These are phyloP conservation scores for Umbellularia californica DNA, from an alignment of 164 flowering plant species.

Conservation along the genomic window DNA sequence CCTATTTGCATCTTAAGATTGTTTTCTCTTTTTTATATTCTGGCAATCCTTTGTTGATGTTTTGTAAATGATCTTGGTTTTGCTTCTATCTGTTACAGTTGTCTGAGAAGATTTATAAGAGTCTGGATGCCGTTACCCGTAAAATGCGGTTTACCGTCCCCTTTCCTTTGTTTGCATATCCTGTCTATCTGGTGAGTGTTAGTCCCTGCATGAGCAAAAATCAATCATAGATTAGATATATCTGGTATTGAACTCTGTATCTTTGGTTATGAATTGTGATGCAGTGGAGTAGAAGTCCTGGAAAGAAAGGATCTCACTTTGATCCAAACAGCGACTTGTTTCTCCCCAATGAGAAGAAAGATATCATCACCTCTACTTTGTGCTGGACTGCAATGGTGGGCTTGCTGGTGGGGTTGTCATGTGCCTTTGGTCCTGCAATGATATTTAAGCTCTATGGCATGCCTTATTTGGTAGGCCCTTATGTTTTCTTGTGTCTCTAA, in stretches of 20 bases:
- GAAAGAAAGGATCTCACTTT: constrained; percentile 90
- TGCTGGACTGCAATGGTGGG: constrained; percentile 84
- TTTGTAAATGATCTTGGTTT: neutral
- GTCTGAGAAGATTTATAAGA: constrained; percentile 51
- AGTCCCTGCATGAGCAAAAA: neutral
- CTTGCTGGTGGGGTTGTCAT: constrained; percentile 49
- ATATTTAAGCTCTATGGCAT: constrained; percentile 75
- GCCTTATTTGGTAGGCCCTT: constrained; percentile 65
- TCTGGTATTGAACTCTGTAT: neutral
- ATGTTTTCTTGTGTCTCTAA: neutral
- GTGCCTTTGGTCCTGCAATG: constrained; percentile 61
- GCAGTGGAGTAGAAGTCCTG: constrained; percentile 90
- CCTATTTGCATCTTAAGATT: neutral
- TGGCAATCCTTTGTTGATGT: neutral
- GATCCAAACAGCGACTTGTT: constrained; percentile 78
- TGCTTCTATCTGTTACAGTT: constrained; percentile 31
- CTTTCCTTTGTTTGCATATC: constrained; percentile 69
- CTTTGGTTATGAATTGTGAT: neutral
- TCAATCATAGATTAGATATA: neutral
- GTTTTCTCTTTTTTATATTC: neutral
- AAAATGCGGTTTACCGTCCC: constrained; percentile 50
- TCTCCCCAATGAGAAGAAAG: constrained; percentile 58
- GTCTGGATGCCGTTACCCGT: constrained; percentile 33
- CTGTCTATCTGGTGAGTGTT: constrained; percentile 59
- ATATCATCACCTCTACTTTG: constrained; percentile 65